Base-by-base conservation (phyloP, 2,329 filamentous ascomycete species). In the Pseudogymnoascus sp. region DNA sequence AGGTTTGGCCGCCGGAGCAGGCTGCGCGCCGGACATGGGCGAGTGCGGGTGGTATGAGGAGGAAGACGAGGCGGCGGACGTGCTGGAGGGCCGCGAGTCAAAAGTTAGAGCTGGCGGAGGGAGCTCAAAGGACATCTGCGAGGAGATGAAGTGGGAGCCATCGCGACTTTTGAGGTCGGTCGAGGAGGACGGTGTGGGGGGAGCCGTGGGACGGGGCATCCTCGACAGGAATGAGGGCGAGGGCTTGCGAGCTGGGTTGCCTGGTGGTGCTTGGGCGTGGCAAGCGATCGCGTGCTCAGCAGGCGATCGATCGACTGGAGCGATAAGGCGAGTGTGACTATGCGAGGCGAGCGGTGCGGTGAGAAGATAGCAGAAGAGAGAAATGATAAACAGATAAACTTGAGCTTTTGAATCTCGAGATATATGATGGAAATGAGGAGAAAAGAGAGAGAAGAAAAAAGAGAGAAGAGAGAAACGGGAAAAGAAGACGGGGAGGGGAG, bases 161-260 rank as follows among this genome's bases (percentile, higher is more conserved):
- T 89, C 87, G 75, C 90, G 86, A 67, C 85, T 87, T 63, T 85
- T 84, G 73, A 95, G 90, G 72, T 95, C 91, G 60, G 89, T 89
- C 36, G 90, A 93, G 10, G 90, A 89, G 61, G 85, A 87, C 42
- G 91, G 91, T 59, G 91, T 96, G 46, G 88, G 90, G 50, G 89
- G 90, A 62, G 87, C 80, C 63, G 78, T 80, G 50, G 83, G 80
- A 64, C 82, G 85, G 73, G 88, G 84, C 89, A 92, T 92, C 67
- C 66, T 74, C 21, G 21, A 50, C 23, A 28, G 44, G 6, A 28
- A 28, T n/a, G 44, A 50, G 60, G 38, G 25, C 16, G 18, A 38
- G 25, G 40, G 31, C 44, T 53, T 31, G 60, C 11, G 25, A 31
- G 38, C 36, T 53, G 40, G 23, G 23, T 31, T 46, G 31, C 60